Evolutionary conservation across 371 early-diverging fungal species (phyloP).

Genomic region (Mucor sp.): DNA sequence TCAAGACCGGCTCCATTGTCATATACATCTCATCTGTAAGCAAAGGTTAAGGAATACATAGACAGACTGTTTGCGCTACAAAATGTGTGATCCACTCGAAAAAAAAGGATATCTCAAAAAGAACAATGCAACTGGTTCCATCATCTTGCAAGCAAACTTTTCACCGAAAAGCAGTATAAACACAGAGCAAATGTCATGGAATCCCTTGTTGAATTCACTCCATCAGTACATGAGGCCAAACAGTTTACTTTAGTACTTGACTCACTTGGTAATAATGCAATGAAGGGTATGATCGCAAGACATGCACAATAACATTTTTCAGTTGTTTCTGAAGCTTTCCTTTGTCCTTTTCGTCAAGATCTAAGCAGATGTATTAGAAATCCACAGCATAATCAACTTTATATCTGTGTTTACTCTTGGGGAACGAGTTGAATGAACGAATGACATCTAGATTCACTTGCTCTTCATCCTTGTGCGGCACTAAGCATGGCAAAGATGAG

Average conservation of each 20-base stretch:
- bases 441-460: constrained; percentile 56
- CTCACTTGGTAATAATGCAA: constrained; percentile 72
- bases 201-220: constrained; percentile 46
- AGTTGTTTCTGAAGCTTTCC: constrained; percentile 46
- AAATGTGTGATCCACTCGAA: background rate
- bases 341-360: constrained; percentile 32
- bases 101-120: constrained; percentile 62
- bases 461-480: constrained; percentile 50
- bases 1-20: constrained; percentile 58
- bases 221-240: background rate
- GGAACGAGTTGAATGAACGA: constrained; percentile 52
- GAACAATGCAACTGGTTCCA: constrained; percentile 59
- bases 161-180: constrained; percentile 62
- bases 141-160: constrained; percentile 45
- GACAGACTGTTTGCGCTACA: background rate
- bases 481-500: background rate
- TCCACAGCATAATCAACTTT: background rate
- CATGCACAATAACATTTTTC: constrained; percentile 48
- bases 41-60: constrained; percentile 14
- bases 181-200: constrained; percentile 72
- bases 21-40: constrained; percentile 67
- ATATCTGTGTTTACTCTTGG: constrained; percentile 23
- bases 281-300: constrained; percentile 56
- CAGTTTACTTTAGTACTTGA: background rate
- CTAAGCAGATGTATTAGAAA: constrained; percentile 12